Base-by-base conservation (phyloP, 2,329 filamentous ascomycete genomes). In the Diaporthe aspalathi region DNA sequence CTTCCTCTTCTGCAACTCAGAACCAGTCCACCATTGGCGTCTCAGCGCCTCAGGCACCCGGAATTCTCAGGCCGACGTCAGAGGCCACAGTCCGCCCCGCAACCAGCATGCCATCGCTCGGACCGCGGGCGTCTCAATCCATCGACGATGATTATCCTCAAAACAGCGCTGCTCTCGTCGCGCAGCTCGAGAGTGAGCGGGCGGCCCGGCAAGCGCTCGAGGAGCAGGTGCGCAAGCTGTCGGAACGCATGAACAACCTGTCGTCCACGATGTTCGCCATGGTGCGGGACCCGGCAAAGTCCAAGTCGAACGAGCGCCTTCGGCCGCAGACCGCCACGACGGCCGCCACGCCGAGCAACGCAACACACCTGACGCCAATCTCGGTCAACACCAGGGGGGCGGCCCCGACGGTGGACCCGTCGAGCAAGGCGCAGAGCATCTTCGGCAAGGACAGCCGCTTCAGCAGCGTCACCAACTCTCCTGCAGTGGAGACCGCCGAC, bases 141-240 rank as follows among this genome's bases (percentile, higher is more conserved):
- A 65, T 49, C 40, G 68, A 76, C 8, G 78, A 57, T 54, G 72
- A 70, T 4, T 70, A 81, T 2, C 76, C 79, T 20, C 85, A 88
- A 62, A 84, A 88, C 63, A 88, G 87, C 72, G 81, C 82, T 8
- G 84, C 82, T 2, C 81, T 91, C 20, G 77, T 86, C 35, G 82
- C 84, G 20, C 82, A 91, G 69, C 81, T 91, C 32, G 83, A 89
- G 70, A 83, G 84, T 1, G 90, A 92, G 77, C 87, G 89, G 32
- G 83, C 84, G 0, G 87, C 87, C 6, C 84, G 90, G 6, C 82
- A 85, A 70, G 81, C 84, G 5, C 83, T 92, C 5, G 90, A 91
- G 77, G 80, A 82, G 1, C 84, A 90, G 70, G 87, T 91, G 40
- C 85, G 83, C 70, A 85, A 83, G 52, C 81, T 92, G 7, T 83